These are phyloP conservation scores for Russula vinacea DNA, from an alignment of 768 basidiomycete genomes.

Conservation along the genomic window DNA sequence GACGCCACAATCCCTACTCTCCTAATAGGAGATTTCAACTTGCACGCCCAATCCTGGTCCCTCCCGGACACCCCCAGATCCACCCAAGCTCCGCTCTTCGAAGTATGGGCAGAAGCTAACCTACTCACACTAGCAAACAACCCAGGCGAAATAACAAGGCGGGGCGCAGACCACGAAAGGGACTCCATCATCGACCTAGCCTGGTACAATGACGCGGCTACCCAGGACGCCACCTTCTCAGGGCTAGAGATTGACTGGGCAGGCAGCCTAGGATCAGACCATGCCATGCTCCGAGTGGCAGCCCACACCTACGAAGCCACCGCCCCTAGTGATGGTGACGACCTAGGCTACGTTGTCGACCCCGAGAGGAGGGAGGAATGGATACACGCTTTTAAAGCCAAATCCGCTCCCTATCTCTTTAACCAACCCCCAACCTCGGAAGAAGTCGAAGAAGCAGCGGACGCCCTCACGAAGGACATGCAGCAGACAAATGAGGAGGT, in stretches of 20 bases:
- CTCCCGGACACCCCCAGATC: too few relatives aligned
- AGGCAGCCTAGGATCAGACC: background rate
- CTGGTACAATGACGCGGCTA: background rate
- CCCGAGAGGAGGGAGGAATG: background rate
- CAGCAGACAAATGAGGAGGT: background rate
- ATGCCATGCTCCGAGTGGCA: background rate
- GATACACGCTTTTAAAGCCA: background rate
- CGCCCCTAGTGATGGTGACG: background rate
- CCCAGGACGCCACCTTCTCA: background rate
- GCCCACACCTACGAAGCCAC: background rate
- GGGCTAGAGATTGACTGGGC: background rate
- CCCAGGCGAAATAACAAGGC: background rate
- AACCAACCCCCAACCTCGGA: too few relatives aligned
- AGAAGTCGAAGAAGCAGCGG: background rate
- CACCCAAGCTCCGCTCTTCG: too few relatives aligned
- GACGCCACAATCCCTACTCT: background rate
- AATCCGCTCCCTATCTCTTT: too few relatives aligned
- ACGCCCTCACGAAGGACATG: background rate
- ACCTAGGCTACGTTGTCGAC: background rate
- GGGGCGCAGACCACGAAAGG: background rate
- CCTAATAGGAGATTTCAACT: background rate
- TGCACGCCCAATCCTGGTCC: background rate
- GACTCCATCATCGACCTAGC: background rate
- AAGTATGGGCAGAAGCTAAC: background rate
- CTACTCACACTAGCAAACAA: background rate